phyloP scores from a whole-genome alignment of 257 asterid species.

The Cruciata laevipes region DNA sequence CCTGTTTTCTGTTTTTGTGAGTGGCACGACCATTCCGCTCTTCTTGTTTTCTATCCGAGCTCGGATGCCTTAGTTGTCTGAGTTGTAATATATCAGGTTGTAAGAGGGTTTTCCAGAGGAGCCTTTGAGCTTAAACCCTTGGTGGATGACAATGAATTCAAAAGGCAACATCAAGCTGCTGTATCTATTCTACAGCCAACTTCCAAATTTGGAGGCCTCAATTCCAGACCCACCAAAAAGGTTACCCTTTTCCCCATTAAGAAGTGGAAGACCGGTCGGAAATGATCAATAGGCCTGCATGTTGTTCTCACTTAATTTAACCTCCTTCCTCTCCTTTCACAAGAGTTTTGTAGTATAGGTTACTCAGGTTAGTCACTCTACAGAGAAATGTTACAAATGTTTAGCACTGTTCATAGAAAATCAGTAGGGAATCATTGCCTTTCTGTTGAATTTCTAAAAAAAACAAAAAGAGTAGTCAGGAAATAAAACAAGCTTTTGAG shows the following conservation, averaged over 20 bases:
- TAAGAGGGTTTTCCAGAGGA: slow-evolving; percentile 78
- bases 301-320: not conserved
- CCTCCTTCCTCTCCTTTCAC: not conserved
- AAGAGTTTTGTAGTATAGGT: slow-evolving; percentile 12
- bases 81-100: slow-evolving; percentile 46
- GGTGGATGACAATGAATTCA: slow-evolving; percentile 36
- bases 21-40: not conserved
- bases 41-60: not conserved
- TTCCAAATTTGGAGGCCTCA: slow-evolving; percentile 31
- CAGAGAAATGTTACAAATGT: not conserved
- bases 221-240: slow-evolving; percentile 38
- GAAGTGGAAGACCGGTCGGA: slow-evolving; percentile 55
- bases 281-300: slow-evolving; percentile 22
- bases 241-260: slow-evolving; percentile 64
- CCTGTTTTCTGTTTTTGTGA: not conserved
- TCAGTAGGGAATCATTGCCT: not conserved
- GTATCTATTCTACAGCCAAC: slow-evolving; percentile 44
- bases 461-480: not conserved
- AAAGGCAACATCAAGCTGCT: slow-evolving; percentile 29
- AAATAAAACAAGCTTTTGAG: not conserved
- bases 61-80: not conserved
- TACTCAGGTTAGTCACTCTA: not conserved
- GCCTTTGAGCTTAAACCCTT: slow-evolving; percentile 68
- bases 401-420: not conserved
- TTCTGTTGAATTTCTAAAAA: not conserved